These are phyloP conservation scores for Trichoderma oligosporum DNA, from an alignment of 2,329 filamentous ascomycete genomes.

Conservation along the genomic window DNA sequence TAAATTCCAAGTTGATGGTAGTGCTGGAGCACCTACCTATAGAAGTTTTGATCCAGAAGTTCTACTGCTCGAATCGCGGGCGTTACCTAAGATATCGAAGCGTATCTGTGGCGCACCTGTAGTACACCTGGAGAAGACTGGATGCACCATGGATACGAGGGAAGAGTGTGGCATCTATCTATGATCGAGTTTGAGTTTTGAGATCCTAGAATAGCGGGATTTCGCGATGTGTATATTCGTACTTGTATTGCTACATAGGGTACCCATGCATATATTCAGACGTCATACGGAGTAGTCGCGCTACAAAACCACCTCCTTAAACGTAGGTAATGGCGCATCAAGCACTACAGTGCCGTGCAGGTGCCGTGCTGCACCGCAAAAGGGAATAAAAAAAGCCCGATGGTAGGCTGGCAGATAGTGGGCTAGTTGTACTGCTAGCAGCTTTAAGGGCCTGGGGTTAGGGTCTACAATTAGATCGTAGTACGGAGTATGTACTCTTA, in stretches of 20 bases:
- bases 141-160: background rate
- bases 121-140: too few relatives aligned
- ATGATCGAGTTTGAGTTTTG: background rate
- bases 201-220: background rate
- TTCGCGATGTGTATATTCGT: background rate
- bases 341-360: conserved; percentile 12
- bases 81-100: too few relatives aligned
- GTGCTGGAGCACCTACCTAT: too few relatives aligned
- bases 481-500: background rate
- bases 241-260: too few relatives aligned
- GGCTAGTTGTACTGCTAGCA: too few relatives aligned
- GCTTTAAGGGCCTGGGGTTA: background rate
- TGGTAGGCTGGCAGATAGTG: too few relatives aligned
- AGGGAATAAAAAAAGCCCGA: background rate
- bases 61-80: too few relatives aligned
- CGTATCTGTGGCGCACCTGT: too few relatives aligned
- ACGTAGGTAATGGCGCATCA: conserved; percentile 5
- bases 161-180: background rate
- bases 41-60: too few relatives aligned
- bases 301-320: background rate
- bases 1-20: too few relatives aligned
- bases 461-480: background rate
- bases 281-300: conserved; percentile 1
- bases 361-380: background rate
- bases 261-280: background rate